Evolutionary conservation across 2,329 filamentous ascomycete genomes (phyloP).

Genomic region (Trichoderma asperellum): DNA sequence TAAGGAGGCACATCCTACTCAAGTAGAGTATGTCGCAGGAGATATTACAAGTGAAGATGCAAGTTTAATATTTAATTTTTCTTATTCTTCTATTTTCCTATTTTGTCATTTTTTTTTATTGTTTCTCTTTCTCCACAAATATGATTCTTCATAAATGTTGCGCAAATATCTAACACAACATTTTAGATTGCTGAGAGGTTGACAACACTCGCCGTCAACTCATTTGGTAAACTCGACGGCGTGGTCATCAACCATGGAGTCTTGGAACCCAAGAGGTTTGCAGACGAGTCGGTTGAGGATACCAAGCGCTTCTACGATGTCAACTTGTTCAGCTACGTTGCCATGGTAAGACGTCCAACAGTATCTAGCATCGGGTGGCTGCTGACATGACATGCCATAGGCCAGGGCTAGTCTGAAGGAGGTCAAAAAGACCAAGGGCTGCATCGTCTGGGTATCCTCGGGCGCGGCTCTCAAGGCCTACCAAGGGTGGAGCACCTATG

Average conservation of each 20-base stretch:
- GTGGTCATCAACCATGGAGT: constrained; percentile 88
- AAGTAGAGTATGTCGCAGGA: constrained; percentile 60
- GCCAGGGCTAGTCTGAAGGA: constrained; percentile 70
- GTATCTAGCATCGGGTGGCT: not conserved
- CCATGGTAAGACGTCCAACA: constrained; percentile 61
- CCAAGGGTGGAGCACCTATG: constrained; percentile 77
- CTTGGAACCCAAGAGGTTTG: constrained; percentile 75
- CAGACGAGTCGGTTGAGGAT: constrained; percentile 67
- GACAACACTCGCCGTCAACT: constrained; percentile 65
- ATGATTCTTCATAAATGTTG: not conserved
- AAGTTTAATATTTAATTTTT: constrained; percentile 12
- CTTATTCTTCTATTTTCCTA: not conserved
- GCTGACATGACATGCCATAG: constrained; percentile 48
- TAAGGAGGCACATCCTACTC: constrained; percentile 54
- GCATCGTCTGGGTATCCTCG: constrained; percentile 77
- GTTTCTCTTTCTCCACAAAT: not conserved
- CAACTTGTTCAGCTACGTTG: constrained; percentile 84
- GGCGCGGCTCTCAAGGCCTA: constrained; percentile 72
- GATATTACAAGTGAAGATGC: constrained; percentile 61
- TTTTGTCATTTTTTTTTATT: not conserved
- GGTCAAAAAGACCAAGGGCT: constrained; percentile 69
- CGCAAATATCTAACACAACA: not conserved
- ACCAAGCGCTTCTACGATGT: constrained; percentile 79
- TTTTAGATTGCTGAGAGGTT: constrained; percentile 61
- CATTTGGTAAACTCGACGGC: constrained; percentile 76